phyloP scores from a whole-genome alignment of 2,329 filamentous ascomycete genomes.

The Moelleriella libera region DNA sequence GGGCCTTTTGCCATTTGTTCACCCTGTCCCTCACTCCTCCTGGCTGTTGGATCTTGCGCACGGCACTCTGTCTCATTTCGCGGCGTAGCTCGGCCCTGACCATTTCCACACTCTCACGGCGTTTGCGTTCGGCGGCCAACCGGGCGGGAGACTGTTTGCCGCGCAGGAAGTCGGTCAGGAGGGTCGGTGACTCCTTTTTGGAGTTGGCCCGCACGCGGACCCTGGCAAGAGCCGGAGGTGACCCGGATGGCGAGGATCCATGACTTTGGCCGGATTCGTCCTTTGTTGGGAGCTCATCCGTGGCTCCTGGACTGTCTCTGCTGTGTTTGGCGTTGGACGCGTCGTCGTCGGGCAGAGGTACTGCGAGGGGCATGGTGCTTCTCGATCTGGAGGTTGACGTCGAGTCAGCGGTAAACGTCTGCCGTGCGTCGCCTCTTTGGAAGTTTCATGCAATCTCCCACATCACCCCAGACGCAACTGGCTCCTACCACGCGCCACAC shows the following conservation, averaged over 20 bases:
- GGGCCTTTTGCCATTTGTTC: slow-evolving; percentile 71
- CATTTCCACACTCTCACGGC: slow-evolving; percentile 44
- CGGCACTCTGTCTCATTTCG: slow-evolving; percentile 45
- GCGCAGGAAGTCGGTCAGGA: slow-evolving; percentile 43
- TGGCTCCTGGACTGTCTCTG: slow-evolving; percentile 1
- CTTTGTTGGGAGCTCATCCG: slow-evolving; percentile 3
- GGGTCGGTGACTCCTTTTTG: slow-evolving; percentile 26
- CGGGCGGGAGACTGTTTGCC: slow-evolving; percentile 43
- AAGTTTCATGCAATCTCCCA: no score
- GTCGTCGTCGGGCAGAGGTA: slow-evolving; percentile 6
- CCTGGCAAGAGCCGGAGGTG: slow-evolving; percentile 13
- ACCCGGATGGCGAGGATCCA: slow-evolving; percentile 20
- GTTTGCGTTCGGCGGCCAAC: slow-evolving; percentile 32
- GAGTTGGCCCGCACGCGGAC: slow-evolving; percentile 19
- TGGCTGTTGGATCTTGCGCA: slow-evolving; percentile 44
- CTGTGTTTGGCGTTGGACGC: slow-evolving; percentile 4
- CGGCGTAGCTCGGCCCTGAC: slow-evolving; percentile 36
- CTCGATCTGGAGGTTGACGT: slow-evolving; percentile 4
- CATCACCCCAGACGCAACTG: no score
- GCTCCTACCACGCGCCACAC: no score
- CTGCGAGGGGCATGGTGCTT: slow-evolving; percentile 10
- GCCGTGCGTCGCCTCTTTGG: not conserved
- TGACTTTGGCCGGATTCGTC: slow-evolving; percentile 4
- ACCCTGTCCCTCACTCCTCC: slow-evolving; percentile 66
- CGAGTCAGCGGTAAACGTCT: slow-evolving; percentile 4